Evolutionary conservation across 441 rosid species (phyloP), one percentile per base, ranked within the genome.

Genomic region (Rhodomyrtus psidioides): DNA sequence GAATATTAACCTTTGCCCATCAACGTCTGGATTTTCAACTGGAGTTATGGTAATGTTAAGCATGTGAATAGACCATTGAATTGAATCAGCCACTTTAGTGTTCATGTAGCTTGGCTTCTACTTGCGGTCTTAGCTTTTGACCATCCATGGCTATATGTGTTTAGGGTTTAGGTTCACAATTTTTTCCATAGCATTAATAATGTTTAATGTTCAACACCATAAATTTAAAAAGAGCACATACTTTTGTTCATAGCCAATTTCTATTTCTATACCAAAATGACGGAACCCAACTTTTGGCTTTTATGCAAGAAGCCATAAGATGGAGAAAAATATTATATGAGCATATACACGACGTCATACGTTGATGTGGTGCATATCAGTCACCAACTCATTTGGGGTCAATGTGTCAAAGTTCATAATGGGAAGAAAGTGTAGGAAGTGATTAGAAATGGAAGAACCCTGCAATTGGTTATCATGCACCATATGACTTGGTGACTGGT

Each of bases 1-100:
- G 99, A 89, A 97, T 97, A 92, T 91, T 98, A 92, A 98, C 99
- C 28, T 93, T 93, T 89, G 99, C 99, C 82, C 99, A 96, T 84
- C 99, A 94, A 92, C 85, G 86, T 88, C 92, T 97, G 84, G 98
- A 93, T 89, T 98, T 97, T 91, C 98, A 95, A 91, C 90, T 96
- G 84, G 96, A 98, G 93, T 46, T 9, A 8, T 46, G 49, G 49
- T 34, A 34, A 34, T 34, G 34, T 34, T 34, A 34, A 34, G 34
- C 34, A 34, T 13, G 82, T 26, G 56, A 53, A 46, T 62, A 39
- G 76, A 30, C 76, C 19, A 30, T 65, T 65, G 14, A 30, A 65
- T 34, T 65, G 76, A 24, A 65, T 51, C 34, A 34, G 58, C 30
- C 12, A n/a, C 42, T 60, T 56, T 60, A n/a, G 26, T 39, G 62